Conservation (phyloP, 257 asterid genomes). For the Rauvolfia tetraphylla region DNA sequence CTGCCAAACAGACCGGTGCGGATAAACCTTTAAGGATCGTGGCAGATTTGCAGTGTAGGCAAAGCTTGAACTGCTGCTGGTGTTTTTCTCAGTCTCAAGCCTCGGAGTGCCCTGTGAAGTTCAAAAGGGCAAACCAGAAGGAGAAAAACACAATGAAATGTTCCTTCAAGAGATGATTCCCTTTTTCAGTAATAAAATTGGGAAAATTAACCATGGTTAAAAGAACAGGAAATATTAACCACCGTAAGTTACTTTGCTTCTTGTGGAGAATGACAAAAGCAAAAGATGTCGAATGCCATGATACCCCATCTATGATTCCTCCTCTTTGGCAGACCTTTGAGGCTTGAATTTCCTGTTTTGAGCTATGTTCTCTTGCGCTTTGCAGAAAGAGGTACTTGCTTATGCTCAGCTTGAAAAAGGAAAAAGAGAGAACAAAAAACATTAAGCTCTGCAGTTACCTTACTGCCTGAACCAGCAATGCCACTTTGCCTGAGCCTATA, state of each 20-base stretch:
- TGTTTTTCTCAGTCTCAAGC: too few relatives aligned
- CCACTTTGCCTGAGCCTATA: not conserved
- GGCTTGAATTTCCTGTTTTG: not conserved
- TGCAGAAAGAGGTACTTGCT: not conserved
- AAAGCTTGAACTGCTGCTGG: too few relatives aligned
- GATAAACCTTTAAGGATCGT: too few relatives aligned
- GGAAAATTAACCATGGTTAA: not conserved
- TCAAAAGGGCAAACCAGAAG: not conserved
- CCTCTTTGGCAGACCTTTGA: not conserved
- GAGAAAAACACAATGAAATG: not conserved
- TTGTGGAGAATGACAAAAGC: slow-evolving; percentile 3
- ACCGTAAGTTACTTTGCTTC: not conserved
- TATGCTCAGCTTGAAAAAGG: not conserved
- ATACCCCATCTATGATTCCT: not conserved
- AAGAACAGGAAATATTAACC: not conserved
- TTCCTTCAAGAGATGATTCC: not conserved
- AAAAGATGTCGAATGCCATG: not conserved
- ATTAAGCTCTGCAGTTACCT: not conserved
- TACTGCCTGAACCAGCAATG: not conserved
- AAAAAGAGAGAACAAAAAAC: not conserved
- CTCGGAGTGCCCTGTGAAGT: too few relatives aligned
- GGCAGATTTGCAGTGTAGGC: too few relatives aligned
- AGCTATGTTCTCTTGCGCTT: not conserved
- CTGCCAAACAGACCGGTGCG: too few relatives aligned
- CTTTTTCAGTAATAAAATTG: not conserved